phyloP scores from a whole-genome alignment of 169 alveolate species.

The Condylostoma magnum region DNA sequence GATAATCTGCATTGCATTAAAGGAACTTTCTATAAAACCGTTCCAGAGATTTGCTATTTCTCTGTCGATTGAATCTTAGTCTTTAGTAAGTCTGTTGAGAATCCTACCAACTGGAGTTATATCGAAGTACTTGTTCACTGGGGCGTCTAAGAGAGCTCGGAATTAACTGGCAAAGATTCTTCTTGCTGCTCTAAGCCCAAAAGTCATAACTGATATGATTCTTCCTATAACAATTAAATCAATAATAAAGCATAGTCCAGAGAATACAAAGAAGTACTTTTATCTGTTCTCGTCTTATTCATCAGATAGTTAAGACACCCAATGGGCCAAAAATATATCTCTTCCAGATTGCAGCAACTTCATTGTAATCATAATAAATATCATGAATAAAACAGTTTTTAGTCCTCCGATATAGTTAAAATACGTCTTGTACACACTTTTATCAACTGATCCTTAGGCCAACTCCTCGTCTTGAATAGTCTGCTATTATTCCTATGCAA shows the following conservation, averaged over 20 bases:
- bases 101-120: slow-evolving; percentile 53
- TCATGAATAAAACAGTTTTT: neutral
- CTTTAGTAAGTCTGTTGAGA: slow-evolving; percentile 45
- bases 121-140: slow-evolving; percentile 50
- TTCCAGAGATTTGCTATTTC: too few species aligned
- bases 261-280: slow-evolving; percentile 4
- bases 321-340: slow-evolving; percentile 28
- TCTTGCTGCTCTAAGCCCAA: slow-evolving; percentile 40
- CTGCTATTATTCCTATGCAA: neutral
- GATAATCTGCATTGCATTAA: too few species aligned
- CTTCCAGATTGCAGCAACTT: slow-evolving; percentile 13
- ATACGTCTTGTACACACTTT: slow-evolving; percentile 22
- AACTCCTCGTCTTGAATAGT: slow-evolving; percentile 33
- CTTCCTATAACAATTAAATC: slow-evolving; percentile 50
- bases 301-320: slow-evolving; percentile 2
- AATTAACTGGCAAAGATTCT: slow-evolving; percentile 44
- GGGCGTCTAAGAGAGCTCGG: slow-evolving; percentile 40
- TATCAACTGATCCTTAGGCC: slow-evolving; percentile 16
- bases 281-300: slow-evolving; percentile 3
- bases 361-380: slow-evolving; percentile 17
- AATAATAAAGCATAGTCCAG: neutral
- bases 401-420: slow-evolving; percentile 13
- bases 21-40: too few species aligned
- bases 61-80: slow-evolving; percentile 36
- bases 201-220: slow-evolving; percentile 28